phyloP scores from a whole-genome alignment of 164 flowering plant genomes.

The Vitis rotundifolia region DNA sequence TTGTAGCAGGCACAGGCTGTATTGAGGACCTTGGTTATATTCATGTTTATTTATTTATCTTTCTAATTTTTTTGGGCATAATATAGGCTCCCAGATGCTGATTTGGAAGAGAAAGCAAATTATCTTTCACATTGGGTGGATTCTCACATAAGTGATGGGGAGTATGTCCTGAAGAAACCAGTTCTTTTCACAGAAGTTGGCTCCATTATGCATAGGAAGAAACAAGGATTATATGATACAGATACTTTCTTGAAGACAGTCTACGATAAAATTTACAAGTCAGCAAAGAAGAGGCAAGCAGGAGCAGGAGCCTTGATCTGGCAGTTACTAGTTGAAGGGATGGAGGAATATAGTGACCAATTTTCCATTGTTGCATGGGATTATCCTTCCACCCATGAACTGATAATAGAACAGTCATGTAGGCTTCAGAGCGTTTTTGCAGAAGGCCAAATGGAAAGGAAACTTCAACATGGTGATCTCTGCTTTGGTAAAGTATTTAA shows the following conservation, averaged over 20 bases:
- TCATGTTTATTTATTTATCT: background rate
- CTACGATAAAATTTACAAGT: conserved; percentile 52
- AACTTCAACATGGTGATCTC: background rate
- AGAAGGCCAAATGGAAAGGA: background rate
- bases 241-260: conserved; percentile 40
- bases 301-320: conserved; percentile 68
- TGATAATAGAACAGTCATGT: conserved; percentile 55
- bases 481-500: background rate
- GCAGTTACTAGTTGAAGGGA: conserved; percentile 58
- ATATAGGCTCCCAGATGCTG: conserved; percentile 52
- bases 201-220: conserved; percentile 24
- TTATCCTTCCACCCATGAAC: conserved; percentile 43
- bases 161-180: conserved; percentile 52
- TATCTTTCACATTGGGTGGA: conserved; percentile 54
- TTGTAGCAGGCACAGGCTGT: background rate
- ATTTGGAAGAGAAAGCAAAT: conserved; percentile 34
- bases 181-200: conserved; percentile 65
- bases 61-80: background rate
- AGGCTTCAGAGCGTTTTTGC: conserved; percentile 24
- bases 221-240: conserved; percentile 23
- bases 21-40: background rate
- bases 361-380: conserved; percentile 55
- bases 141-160: conserved; percentile 54
- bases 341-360: conserved; percentile 45
- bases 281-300: conserved; percentile 47